These are phyloP conservation scores for Phytophthora palmivora DNA, from an alignment of 352 stramenopile genomes.

Conservation along the genomic window DNA sequence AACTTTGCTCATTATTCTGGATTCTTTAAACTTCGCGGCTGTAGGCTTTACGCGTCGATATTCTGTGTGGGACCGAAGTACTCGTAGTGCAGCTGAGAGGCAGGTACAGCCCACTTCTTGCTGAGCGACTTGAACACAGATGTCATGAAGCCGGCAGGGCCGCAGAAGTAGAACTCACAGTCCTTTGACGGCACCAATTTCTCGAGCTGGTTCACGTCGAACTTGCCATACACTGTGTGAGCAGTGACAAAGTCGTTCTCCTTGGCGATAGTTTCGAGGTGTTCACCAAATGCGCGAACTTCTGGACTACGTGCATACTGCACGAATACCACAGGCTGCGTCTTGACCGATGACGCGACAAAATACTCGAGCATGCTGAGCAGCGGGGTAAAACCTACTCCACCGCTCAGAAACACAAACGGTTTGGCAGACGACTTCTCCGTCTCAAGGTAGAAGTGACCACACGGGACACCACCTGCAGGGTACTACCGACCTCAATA, in stretches of 20 bases:
- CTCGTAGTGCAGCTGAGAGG: conserved; percentile 63
- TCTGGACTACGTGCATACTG: conserved; percentile 48
- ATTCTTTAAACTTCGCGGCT: no score
- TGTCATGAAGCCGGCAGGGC: conserved; percentile 61
- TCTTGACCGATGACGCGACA: conserved; percentile 25
- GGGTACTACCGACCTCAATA: conserved; percentile 52
- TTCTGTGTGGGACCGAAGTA: conserved; percentile 71
- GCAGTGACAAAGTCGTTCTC: conserved; percentile 44
- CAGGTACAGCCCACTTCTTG: conserved; percentile 43
- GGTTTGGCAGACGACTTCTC: conserved; percentile 39
- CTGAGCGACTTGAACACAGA: conserved; percentile 45
- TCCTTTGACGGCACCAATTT: conserved; percentile 42
- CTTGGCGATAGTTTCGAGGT: conserved; percentile 39
- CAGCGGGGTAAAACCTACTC: conserved; percentile 69
- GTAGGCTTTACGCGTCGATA: conserved; percentile 19
- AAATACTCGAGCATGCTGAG: conserved; percentile 56
- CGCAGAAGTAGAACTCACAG: conserved; percentile 71
- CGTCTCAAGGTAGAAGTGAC: conserved; percentile 54
- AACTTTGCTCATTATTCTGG: no score
- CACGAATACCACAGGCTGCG: conserved; percentile 52
- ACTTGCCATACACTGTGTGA: conserved; percentile 37
- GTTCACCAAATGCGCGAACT: conserved; percentile 40
- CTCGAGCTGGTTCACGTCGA: conserved; percentile 42
- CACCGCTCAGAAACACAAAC: conserved; percentile 66
- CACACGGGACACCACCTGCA: conserved; percentile 61